A percentile compares a stretch with the other conserved stretches of the same genome.
Conservation (phyloP, 768 basidiomycete genomes). For the Sarcodon sp. region DNA sequence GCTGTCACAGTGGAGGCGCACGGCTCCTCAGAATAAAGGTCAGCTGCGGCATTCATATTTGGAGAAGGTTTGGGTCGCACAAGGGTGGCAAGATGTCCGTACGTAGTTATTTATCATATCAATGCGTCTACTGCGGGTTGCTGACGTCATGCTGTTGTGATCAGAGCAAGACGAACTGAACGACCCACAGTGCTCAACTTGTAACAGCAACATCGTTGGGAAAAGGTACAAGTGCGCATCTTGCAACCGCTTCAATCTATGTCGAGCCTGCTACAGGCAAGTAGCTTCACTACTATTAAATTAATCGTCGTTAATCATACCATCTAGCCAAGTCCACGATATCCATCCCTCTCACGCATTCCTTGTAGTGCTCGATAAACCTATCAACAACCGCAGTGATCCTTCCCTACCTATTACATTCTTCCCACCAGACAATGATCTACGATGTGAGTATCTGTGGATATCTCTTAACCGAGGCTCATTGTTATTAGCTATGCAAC, state of each 20-base stretch:
- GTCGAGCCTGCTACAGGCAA: slow-evolving; percentile 74
- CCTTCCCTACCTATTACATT: slow-evolving; percentile 51
- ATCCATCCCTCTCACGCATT: slow-evolving; percentile 87
- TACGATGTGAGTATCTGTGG: slow-evolving; percentile 1
- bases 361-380: slow-evolving; percentile 40
- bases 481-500: slow-evolving; percentile 44
- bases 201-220: slow-evolving; percentile 41
- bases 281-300: slow-evolving; percentile 5
- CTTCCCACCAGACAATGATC: background rate
- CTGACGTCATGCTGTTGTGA: slow-evolving; percentile 5
- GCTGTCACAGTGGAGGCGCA: slow-evolving; percentile 46
- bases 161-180: slow-evolving; percentile 62
- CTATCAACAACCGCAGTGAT: slow-evolving; percentile 20
- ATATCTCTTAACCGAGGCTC: background rate
- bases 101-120: slow-evolving; percentile 16
- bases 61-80: slow-evolving; percentile 76
- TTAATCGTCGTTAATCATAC: slow-evolving; percentile 2
- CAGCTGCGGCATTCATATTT: slow-evolving; percentile 73
- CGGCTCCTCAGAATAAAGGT: slow-evolving; percentile 62
- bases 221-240: slow-evolving; percentile 79
- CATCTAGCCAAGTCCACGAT: slow-evolving; percentile 71
- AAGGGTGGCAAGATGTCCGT: slow-evolving; percentile 88
- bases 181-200: slow-evolving; percentile 70
- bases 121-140: background rate
- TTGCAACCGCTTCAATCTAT: slow-evolving; percentile 71